Conservation (phyloP, 2,329 filamentous ascomycete genomes). For the Zymoseptoria tritici region DNA sequence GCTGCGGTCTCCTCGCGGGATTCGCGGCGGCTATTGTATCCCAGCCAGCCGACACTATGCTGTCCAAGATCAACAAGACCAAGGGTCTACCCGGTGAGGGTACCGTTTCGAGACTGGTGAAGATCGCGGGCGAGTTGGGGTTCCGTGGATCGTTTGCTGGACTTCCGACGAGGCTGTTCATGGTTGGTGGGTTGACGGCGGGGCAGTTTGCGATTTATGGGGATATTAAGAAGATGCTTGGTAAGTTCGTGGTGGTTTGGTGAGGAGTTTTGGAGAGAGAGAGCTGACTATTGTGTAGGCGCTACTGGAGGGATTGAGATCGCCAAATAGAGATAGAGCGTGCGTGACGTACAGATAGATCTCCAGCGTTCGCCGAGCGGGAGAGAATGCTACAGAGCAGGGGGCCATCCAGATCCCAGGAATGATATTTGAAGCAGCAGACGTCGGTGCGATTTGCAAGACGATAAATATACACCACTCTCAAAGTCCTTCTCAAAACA, state of each 20-base stretch:
- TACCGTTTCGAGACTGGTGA: constrained; percentile 67
- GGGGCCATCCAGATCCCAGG: background rate
- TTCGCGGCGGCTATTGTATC: constrained; percentile 77
- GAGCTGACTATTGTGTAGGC: background rate
- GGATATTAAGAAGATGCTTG: constrained; percentile 55
- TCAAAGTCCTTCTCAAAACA: background rate
- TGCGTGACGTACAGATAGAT: constrained; percentile 4
- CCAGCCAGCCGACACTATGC: constrained; percentile 83
- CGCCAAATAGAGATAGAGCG: background rate
- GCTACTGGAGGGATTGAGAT: constrained; percentile 1
- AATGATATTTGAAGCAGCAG: background rate
- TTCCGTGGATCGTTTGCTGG: constrained; percentile 64
- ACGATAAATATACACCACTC: background rate
- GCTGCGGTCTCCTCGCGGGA: constrained; percentile 72
- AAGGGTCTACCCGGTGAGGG: constrained; percentile 75
- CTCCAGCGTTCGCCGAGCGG: background rate
- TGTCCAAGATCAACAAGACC: constrained; percentile 89
- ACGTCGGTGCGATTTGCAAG: background rate
- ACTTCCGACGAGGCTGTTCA: constrained; percentile 67
- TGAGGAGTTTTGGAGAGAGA: background rate
- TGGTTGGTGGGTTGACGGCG: constrained; percentile 63
- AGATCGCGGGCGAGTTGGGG: constrained; percentile 77
- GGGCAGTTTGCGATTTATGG: constrained; percentile 84
- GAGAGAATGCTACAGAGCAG: background rate
- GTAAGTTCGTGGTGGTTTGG: background rate